Base-by-base conservation (phyloP, 192 early-diverging fungal species). In the Coemansia sp. region DNA sequence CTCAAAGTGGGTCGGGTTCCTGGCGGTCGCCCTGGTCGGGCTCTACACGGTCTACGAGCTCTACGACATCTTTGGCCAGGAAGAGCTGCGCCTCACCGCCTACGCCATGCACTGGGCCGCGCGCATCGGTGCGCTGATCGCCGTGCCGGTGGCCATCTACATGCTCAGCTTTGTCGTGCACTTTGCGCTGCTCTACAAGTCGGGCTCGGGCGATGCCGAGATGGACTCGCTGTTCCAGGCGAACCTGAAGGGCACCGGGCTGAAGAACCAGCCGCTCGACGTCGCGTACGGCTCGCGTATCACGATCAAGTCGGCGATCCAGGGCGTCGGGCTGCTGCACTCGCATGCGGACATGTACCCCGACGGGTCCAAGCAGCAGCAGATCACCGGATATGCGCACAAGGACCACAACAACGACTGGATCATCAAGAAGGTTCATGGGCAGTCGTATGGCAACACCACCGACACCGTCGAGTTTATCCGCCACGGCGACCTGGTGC, bases 171-270 rank as follows among this genome's bases (percentile, higher is more conserved):
- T 99, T 58, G 74, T 63, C 41, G 43, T 94, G 7, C 97, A 99
- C 72, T 99, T 99, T 77, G 65, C 81, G 27, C 81, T 99, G 19
- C 72, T 99, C 29, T 82, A 79, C 56, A 74, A 80, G 37, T 84
- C 79, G 24, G 97, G 97, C 0, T 70, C 85, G 3, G 94, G 95
- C 5, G 92, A 96, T 69, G 86, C 87, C 14, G 82, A 86, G 39
- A 99, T 99, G 97, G 87, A 88, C 60, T 91, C 92, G 5, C 72
- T 95, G n/a, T 99, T 99, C 78, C 97, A 99, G 65, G 91, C 94
- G n/a, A 69, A 80, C 19, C 69, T 99, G 18, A 50, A 79, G 30
- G 97, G 97, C 27, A 93, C 83, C 65, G 67, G 81, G 40, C 86
- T 97, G 19, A 50, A 67, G 22, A 50, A 81, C 32, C 92, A 93